Percentiles rank a stretch among this genome's conserved stretches.
phyloP scores from a whole-genome alignment of 495 filamentous ascomycete genomes.

The Evansstolkia leycettana region DNA sequence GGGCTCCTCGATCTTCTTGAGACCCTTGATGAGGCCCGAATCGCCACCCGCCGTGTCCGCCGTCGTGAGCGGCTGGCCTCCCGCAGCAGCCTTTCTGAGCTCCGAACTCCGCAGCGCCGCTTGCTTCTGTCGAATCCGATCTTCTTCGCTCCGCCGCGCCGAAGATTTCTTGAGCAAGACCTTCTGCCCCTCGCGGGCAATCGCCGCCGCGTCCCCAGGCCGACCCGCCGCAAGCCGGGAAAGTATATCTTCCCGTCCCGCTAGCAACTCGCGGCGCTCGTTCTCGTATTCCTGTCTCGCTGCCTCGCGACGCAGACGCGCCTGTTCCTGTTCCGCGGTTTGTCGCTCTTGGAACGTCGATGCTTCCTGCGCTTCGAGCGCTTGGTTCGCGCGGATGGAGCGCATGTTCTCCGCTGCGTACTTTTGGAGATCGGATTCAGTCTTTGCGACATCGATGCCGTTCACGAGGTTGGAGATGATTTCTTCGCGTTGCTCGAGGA shows the following conservation, averaged over 20 bases:
- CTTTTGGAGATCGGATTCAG: constrained; percentile 53
- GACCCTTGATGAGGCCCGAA: constrained; percentile 53
- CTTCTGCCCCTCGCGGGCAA: constrained; percentile 42
- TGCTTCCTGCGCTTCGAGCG: constrained; percentile 40
- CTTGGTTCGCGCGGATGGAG: constrained; percentile 43
- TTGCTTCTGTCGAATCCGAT: constrained; percentile 34
- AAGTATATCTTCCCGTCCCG: constrained; percentile 47
- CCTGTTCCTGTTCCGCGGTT: constrained; percentile 60
- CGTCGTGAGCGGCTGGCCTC: constrained; percentile 11
- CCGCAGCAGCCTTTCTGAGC: constrained; percentile 13
- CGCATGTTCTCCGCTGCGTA: constrained; percentile 57
- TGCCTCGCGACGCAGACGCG: constrained; percentile 39
- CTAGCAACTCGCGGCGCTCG: constrained; percentile 45
- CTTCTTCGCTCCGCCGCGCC: constrained; percentile 35
- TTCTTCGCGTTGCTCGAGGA: constrained; percentile 85
- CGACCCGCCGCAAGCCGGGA: constrained; percentile 37
- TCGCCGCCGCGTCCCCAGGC: constrained; percentile 34
- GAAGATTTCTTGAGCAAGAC: constrained; percentile 61
- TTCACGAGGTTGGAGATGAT: constrained; percentile 78
- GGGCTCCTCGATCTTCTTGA: constrained; percentile 51
- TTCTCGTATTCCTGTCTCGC: constrained; percentile 51
- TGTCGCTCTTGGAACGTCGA: constrained; percentile 42
- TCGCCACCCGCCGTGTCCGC: constrained; percentile 19
- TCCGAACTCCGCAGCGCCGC: constrained; percentile 28
- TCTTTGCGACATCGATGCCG: constrained; percentile 52